Base-by-base conservation (phyloP, 2,329 filamentous ascomycete species). In the Pyricularia grisea region DNA sequence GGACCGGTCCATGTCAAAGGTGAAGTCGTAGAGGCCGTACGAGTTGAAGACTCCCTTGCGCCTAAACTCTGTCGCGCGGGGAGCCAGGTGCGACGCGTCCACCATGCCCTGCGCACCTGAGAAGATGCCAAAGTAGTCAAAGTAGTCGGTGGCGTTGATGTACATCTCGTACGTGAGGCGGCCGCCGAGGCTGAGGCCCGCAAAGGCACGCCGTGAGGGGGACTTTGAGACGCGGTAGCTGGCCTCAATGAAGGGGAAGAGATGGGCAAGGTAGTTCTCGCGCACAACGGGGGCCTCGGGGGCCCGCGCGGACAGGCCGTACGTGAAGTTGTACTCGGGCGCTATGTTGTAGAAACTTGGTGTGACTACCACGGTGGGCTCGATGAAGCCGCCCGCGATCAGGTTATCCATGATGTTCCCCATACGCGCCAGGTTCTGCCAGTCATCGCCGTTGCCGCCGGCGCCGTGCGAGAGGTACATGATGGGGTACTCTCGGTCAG, bases 111-210 rank as follows among this genome's bases (percentile, higher is more conserved):
- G 73, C n/a, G 75, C 75, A 14, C 73, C 72, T 64, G 75, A 76
- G 70, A 76, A 76, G 71, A 76, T 69, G 50, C 75, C 75, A 68
- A 68, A 76, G 68, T 73, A 76, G 71, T 72, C 70, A 68, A 76
- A 76, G 70, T 70, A 72, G 69, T 73, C 74, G 10, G 75, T 76
- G 17, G 74, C 74, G 68, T 75, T 75, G 69, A 75, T 72, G 70
- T 72, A 74, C 75, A 76, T 76, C 73, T 76, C 75, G 72, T 76
- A 76, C 36, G 74, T 72, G 23, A 76, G 72, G 4, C 73, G 72
- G 17, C 74, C 75, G 68, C 75, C 75, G 70, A 74, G 72, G 20
- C 72, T 73, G 4, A 76, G 70, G 10, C 75, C 75, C 5, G 74
- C 74, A 70, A 76, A 76, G 55, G 74, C 75, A 20, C 75, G 60